Conservation (phyloP, 192 early-diverging fungal genomes). For the Helicostylum pulchrum region DNA sequence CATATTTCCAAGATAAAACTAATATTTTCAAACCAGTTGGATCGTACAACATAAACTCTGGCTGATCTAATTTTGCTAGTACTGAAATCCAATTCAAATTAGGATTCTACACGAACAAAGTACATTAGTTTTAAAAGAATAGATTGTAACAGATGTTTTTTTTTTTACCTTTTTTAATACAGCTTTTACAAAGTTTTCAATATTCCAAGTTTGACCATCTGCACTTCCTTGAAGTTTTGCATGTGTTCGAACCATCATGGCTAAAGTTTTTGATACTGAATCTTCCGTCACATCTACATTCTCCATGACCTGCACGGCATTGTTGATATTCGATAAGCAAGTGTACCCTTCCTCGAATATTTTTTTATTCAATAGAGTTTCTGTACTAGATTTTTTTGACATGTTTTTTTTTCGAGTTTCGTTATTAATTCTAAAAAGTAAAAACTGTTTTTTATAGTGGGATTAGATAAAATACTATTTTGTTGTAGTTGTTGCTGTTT, state of each 20-base stretch:
- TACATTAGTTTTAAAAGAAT: not conserved
- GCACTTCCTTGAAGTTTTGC: slow-evolving; percentile 26
- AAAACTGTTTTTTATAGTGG: no score
- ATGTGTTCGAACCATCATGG: slow-evolving; percentile 56
- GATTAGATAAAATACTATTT: no score
- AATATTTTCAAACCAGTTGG: slow-evolving; percentile 58
- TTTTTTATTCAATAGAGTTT: slow-evolving; percentile 14
- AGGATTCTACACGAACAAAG: slow-evolving; percentile 35
- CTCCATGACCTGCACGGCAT: slow-evolving; percentile 14
- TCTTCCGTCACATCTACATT: slow-evolving; percentile 30
- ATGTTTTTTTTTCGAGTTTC: not conserved
- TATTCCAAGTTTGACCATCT: slow-evolving; percentile 37
- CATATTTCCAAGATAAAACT: slow-evolving; percentile 51
- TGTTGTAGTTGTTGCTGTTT: no score
- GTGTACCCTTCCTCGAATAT: slow-evolving; percentile 17
- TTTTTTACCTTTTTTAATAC: slow-evolving; percentile 26
- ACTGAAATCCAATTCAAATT: slow-evolving; percentile 62
- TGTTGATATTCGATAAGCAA: slow-evolving; percentile 1
- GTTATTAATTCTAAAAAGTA: no score
- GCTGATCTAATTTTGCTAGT: slow-evolving; percentile 57
- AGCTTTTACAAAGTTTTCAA: slow-evolving; percentile 25
- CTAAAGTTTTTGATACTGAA: slow-evolving; percentile 57
- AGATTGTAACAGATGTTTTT: not conserved
- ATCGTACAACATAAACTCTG: slow-evolving; percentile 56
- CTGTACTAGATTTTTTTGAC: slow-evolving; percentile 13